Conservation (phyloP, 106 monocot genomes). For the Xerophyta viscosa region DNA sequence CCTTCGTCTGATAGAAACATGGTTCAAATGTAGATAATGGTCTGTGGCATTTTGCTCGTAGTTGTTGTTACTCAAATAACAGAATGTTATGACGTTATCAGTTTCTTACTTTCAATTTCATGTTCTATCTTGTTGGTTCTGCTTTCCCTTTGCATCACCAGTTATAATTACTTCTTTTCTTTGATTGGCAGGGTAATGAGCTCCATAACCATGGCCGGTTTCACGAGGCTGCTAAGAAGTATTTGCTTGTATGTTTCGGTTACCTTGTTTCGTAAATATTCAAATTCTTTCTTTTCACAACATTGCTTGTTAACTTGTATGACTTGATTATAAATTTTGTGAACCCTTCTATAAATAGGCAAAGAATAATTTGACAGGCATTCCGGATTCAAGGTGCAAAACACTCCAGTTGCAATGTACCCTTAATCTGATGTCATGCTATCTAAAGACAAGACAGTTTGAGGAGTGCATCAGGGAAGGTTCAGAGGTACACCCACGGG, state of each 20-base stretch:
- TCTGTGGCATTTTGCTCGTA: no score
- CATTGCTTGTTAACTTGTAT: neutral
- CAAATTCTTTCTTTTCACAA: neutral
- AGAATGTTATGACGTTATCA: no score
- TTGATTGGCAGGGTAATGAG: constrained; percentile 65
- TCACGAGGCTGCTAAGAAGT: constrained; percentile 74
- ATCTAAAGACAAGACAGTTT: constrained; percentile 64
- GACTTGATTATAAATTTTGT: neutral
- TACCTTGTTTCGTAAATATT: neutral
- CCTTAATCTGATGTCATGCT: constrained; percentile 96
- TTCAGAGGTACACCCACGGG: constrained; percentile 51
- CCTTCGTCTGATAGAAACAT: no score
- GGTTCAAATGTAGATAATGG: no score
- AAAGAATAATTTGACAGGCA: constrained; percentile 74
- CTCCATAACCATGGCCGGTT: constrained; percentile 57
- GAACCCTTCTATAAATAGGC: constrained; percentile 36
- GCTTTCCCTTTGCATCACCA: no score
- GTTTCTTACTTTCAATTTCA: neutral
- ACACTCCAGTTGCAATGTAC: constrained; percentile 81
- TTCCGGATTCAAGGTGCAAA: constrained; percentile 43
- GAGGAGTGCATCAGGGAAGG: constrained; percentile 90
- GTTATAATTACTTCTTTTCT: neutral
- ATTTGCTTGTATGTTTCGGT: constrained; percentile 52
- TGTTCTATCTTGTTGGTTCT: neutral
- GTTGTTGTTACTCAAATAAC: no score